phyloP scores from a whole-genome alignment of 169 alveolate species.

The Perkinsus olseni region DNA sequence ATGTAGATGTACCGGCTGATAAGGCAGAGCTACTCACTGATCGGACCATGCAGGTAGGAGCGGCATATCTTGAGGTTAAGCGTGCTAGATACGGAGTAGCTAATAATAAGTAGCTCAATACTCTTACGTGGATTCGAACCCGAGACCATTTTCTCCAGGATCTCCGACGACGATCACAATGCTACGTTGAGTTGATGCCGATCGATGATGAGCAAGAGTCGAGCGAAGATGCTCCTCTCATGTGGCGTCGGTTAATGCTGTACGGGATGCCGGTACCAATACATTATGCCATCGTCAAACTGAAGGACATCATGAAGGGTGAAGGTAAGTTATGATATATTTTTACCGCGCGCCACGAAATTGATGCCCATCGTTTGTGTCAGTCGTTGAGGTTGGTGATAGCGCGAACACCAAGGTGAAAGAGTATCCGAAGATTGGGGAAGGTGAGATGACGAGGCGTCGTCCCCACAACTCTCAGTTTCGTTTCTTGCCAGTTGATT shows the following conservation, averaged over 20 bases:
- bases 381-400: neutral
- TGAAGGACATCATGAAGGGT: neutral
- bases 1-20: neutral
- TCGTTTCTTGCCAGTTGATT: neutral
- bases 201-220: neutral
- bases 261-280: neutral
- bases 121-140: neutral
- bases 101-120: no score
- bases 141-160: neutral
- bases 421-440: neutral
- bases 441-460: neutral
- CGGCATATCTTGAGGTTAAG: neutral
- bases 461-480: no score
- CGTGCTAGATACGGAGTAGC: no score
- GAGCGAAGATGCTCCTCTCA: neutral
- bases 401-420: neutral
- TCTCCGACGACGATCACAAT: neutral
- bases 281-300: neutral
- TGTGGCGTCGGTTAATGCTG: neutral
- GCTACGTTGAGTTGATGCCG: neutral
- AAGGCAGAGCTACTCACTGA: neutral
- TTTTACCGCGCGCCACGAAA: neutral
- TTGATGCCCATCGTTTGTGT: neutral
- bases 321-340: neutral
- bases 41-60: neutral